Base-by-base conservation (phyloP, 179 eudicot species). In the Monotropa hypopitys region DNA sequence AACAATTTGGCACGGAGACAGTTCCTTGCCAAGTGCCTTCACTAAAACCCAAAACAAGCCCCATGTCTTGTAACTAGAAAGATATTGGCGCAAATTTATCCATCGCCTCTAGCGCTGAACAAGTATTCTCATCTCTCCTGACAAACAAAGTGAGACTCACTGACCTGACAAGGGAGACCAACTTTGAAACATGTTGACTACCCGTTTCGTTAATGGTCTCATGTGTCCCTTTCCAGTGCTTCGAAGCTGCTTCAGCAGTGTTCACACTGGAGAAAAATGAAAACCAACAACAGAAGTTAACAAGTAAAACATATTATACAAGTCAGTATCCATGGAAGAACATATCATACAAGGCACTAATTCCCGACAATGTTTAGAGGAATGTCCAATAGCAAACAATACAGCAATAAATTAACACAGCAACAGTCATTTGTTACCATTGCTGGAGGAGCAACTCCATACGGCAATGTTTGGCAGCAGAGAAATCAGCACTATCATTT, bases 401-500 rank as follows among this genome's bases (percentile, higher is more conserved):
- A 63, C 9, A 26, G 28, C 54, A 33, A 2, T 10, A 56, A 63
- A 59, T 56, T 28, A 63, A 47, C 38, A 33, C 8, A 6, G 43
- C 43, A 77, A 23, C 20, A 26, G 33, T 2, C n/a, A 23, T 47
- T 76, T 76, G 76, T 65, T 79, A 96, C 99, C 96, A 77, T 81
- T 90, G 85, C 76, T 90, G 99, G 65, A 89, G 83, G 53, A 96
- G 91, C 79, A 88, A 77, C 86, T 96, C 99, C 90, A 96, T 87
- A 49, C 96, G 91, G 63, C 98, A 96, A 82, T 96, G 98, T 80
- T 93, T 93, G 68, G 98, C 99, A 61, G 99, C 99, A 75, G 98
- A 89, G 78, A 86, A 93, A 83, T 84, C 90, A 26, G 90, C 92
- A 85, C 74, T 80, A 50, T 93, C 97, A 70, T 84, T 90, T 20